phyloP scores from a whole-genome alignment of 73 alveolate species.

The Paramecium pentaurelia region DNA sequence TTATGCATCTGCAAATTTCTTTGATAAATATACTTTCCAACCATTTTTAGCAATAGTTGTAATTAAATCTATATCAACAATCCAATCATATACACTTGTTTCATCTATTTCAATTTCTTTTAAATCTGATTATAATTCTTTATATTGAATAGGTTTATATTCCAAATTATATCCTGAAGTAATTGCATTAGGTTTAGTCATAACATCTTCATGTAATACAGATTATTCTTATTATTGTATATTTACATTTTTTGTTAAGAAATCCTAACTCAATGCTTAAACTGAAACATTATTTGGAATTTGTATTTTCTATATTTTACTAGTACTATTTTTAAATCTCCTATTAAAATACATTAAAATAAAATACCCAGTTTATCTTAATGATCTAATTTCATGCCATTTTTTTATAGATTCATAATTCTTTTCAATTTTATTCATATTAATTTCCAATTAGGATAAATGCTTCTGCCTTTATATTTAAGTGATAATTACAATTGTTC shows the following conservation, averaged over 20 bases:
- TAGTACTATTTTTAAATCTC: neutral
- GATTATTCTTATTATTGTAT: neutral
- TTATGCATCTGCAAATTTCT: neutral
- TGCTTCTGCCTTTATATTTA: neutral
- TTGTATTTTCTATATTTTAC: neutral
- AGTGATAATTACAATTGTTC: neutral
- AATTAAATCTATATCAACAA: conserved; percentile 58
- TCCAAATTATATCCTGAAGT: conserved; percentile 23
- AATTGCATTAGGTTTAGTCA: conserved; percentile 14
- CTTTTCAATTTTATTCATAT: neutral
- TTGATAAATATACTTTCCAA: conserved; percentile 41
- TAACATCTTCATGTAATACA: conserved; percentile 13
- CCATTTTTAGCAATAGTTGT: conserved; percentile 26
- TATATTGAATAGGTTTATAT: neutral
- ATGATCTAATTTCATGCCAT: conserved; percentile 44
- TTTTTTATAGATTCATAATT: conserved; percentile 25
- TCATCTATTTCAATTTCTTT: conserved; percentile 45
- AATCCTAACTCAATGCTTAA: neutral
- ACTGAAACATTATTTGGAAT: neutral
- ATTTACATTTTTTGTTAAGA: neutral
- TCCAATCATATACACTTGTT: conserved; percentile 59
- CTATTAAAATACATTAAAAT: neutral
- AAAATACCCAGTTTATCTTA: conserved; percentile 19
- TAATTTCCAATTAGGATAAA: neutral
- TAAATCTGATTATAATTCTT: neutral